These are phyloP conservation scores for Entomophthora muscae DNA, from an alignment of 371 early-diverging fungal species.

Conservation along the genomic window DNA sequence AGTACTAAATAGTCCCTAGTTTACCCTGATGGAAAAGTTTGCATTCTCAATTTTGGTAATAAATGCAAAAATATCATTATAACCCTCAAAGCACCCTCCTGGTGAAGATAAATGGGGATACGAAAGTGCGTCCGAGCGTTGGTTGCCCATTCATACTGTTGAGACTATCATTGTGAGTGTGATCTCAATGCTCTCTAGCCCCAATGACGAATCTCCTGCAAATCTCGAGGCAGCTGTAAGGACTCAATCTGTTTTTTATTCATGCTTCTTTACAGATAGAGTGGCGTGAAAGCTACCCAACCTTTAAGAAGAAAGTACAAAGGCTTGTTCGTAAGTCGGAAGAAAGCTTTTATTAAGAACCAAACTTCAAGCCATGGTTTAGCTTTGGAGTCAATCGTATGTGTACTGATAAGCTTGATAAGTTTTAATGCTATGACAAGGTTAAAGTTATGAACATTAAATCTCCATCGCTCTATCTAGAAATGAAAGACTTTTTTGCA, in stretches of 20 bases:
- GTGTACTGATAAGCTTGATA: too few species aligned
- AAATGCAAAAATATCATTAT: conserved; percentile 9
- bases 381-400: too few species aligned
- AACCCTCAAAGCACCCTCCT: conserved; percentile 52
- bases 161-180: conserved; percentile 78
- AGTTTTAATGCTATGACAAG: too few species aligned
- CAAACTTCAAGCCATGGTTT: too few species aligned
- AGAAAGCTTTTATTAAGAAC: conserved; percentile 18
- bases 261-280: conserved; percentile 31
- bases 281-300: conserved; percentile 41
- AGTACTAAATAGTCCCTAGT: conserved; percentile 17
- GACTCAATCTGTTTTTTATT: background rate
- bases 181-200: conserved; percentile 73
- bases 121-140: conserved; percentile 74
- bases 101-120: conserved; percentile 85
- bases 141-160: conserved; percentile 90
- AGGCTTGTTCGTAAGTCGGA: conserved; percentile 47
- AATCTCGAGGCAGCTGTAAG: conserved; percentile 79
- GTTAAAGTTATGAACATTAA: too few species aligned
- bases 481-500: too few species aligned
- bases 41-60: conserved; percentile 80
- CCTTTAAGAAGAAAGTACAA: conserved; percentile 57
- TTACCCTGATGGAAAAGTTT: conserved; percentile 71
- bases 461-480: too few species aligned
- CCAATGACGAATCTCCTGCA: conserved; percentile 88